phyloP scores from a whole-genome alignment of 2,329 filamentous ascomycete species.

The Verticillium nubilum region DNA sequence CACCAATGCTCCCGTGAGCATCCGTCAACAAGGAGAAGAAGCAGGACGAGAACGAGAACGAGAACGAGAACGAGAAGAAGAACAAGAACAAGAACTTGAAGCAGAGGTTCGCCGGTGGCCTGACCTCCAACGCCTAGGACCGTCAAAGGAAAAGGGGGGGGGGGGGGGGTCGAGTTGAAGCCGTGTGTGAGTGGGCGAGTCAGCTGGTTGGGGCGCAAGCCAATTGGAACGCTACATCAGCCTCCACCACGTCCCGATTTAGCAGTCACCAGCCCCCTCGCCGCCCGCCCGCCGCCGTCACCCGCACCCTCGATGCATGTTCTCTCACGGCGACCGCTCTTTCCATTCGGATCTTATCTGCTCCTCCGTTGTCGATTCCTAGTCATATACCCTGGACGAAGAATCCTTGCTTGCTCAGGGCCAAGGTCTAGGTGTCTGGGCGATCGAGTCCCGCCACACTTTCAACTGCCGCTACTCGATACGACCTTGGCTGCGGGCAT shows the following conservation, averaged over 20 bases:
- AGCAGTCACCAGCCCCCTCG: conserved; percentile 1
- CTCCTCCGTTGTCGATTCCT: too few relatives aligned
- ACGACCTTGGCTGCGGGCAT: background rate
- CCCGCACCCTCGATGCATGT: background rate
- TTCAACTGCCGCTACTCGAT: background rate
- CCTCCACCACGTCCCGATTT: conserved; percentile 2
- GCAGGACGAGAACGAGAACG: too few relatives aligned
- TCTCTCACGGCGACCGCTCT: background rate
- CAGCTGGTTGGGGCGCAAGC: background rate
- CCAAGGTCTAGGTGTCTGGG: background rate
- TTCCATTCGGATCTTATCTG: background rate
- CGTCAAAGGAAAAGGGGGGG: background rate
- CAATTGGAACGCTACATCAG: background rate
- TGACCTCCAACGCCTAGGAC: too few relatives aligned
- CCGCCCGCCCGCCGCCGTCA: background rate
- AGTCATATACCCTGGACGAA: too few relatives aligned
- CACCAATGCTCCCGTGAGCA: background rate
- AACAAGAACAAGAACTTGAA: too few relatives aligned
- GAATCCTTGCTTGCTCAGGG: background rate
- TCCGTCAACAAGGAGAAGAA: background rate
- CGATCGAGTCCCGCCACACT: background rate
- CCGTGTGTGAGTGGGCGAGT: conserved; percentile 3
- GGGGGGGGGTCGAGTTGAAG: background rate
- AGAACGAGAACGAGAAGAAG: too few relatives aligned
- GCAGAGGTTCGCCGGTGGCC: too few relatives aligned